These are phyloP conservation scores for Heritiera littoralis DNA, from an alignment of 345 rosid genomes.

Conservation along the genomic window DNA sequence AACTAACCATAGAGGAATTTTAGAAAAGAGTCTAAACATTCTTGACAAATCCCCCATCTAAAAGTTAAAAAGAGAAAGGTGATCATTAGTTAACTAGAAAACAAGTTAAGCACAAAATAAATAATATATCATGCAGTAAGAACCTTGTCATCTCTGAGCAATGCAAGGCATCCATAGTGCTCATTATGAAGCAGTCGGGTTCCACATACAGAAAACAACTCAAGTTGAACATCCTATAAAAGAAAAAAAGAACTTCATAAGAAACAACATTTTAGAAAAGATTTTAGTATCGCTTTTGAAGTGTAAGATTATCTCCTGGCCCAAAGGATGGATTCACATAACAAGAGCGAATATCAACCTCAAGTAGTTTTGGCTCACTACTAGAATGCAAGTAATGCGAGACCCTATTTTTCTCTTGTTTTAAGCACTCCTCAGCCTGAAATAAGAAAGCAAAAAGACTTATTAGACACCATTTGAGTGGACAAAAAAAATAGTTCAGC, in stretches of 20 bases:
- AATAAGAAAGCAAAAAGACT: conserved; percentile 11
- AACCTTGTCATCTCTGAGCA: conserved; percentile 82
- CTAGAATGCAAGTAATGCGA: conserved; percentile 56
- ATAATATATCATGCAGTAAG: conserved; percentile 10
- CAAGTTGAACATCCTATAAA: conserved; percentile 58
- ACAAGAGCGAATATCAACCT: conserved; percentile 42
- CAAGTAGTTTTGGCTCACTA: conserved; percentile 56
- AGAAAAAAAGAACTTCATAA: conserved; percentile 9
- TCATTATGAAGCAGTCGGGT: conserved; percentile 65
- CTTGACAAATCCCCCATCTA: conserved; percentile 78
- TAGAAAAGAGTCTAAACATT: conserved; percentile 71
- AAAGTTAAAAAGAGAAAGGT: neutral
- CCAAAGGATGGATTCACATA: neutral
- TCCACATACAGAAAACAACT: conserved; percentile 48
- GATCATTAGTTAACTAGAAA: neutral
- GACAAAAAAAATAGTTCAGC: too few relatives aligned
- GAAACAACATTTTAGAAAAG: neutral
- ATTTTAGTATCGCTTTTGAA: neutral
- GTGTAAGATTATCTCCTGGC: neutral
- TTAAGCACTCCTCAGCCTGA: conserved; percentile 70
- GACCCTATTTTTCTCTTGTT: conserved; percentile 61
- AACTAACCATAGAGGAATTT: conserved; percentile 56
- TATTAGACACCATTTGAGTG: conserved; percentile 9
- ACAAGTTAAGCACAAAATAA: conserved; percentile 14
- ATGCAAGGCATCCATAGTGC: conserved; percentile 63